phyloP scores from a whole-genome alignment of 805 yeast genomes.

The Candida sonorensis region DNA sequence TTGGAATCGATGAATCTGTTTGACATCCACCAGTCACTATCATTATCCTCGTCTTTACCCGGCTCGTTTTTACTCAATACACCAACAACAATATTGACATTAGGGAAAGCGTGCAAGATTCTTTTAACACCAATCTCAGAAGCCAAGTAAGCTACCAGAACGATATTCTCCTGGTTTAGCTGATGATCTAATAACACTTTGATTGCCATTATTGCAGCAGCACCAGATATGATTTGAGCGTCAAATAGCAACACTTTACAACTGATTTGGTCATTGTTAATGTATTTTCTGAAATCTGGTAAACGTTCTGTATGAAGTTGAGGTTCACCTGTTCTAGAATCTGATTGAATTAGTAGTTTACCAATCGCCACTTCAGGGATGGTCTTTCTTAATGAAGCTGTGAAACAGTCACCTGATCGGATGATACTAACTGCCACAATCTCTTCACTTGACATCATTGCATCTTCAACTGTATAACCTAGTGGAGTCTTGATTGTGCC shows the following conservation, averaged over 20 bases:
- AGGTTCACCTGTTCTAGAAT: slow-evolving; percentile 88
- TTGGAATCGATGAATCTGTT: slow-evolving; percentile 65
- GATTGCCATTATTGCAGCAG: slow-evolving; percentile 91
- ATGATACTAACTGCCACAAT: slow-evolving; percentile 73
- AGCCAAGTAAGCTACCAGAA: slow-evolving; percentile 65
- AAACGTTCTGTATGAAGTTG: slow-evolving; percentile 76
- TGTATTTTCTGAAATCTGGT: slow-evolving; percentile 35
- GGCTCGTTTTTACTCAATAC: slow-evolving; percentile 38
- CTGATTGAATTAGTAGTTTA: slow-evolving; percentile 80
- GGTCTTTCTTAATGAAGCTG: slow-evolving; percentile 67
- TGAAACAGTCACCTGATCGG: slow-evolving; percentile 90
- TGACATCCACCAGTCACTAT: slow-evolving; percentile 53
- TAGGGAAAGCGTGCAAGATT: slow-evolving; percentile 65
- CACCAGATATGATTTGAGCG: slow-evolving; percentile 86
- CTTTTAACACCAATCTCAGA: slow-evolving; percentile 74
- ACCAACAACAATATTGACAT: slow-evolving; percentile 64
- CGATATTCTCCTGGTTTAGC: slow-evolving; percentile 52
- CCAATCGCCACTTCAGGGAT: slow-evolving; percentile 79
- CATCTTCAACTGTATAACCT: slow-evolving; percentile 21
- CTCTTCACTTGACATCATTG: slow-evolving; percentile 33
- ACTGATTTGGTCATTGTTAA: too few relatives aligned
- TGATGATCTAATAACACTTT: slow-evolving; percentile 82
- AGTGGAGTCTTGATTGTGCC: slow-evolving; percentile 34
- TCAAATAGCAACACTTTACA: slow-evolving; percentile 67
- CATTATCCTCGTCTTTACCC: slow-evolving; percentile 20